These are phyloP conservation scores for Thalassiosira hispida DNA, from an alignment of 352 stramenopile species.

Conservation along the genomic window DNA sequence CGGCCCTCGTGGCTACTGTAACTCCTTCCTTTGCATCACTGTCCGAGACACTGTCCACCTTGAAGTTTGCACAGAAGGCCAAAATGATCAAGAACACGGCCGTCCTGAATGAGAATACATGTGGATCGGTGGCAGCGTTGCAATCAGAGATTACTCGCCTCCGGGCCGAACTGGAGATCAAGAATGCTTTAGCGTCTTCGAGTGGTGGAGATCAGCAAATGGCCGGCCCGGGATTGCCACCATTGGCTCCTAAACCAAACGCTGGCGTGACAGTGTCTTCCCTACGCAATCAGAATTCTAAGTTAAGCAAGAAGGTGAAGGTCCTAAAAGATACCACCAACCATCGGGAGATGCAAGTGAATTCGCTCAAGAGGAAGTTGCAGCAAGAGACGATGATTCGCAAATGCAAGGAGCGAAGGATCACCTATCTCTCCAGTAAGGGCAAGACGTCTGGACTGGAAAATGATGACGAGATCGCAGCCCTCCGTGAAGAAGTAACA, in stretches of 20 bases:
- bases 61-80: slow-evolving; percentile 62
- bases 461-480: slow-evolving; percentile 34
- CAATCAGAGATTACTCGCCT: slow-evolving; percentile 47
- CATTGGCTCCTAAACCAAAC: background rate
- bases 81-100: slow-evolving; percentile 64
- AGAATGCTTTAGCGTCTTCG: background rate
- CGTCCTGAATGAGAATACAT: slow-evolving; percentile 57
- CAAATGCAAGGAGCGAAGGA: slow-evolving; percentile 59
- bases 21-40: slow-evolving; percentile 35
- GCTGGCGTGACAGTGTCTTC: slow-evolving; percentile 11
- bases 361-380: slow-evolving; percentile 59
- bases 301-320: slow-evolving; percentile 33
- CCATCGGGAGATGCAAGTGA: slow-evolving; percentile 22
- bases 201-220: background rate
- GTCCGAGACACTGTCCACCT: slow-evolving; percentile 54
- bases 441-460: background rate
- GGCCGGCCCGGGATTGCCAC: background rate
- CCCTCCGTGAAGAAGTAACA: slow-evolving; percentile 43
- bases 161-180: slow-evolving; percentile 27
- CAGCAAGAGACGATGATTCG: slow-evolving; percentile 58
- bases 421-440: slow-evolving; percentile 40
- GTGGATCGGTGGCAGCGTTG: slow-evolving; percentile 35
- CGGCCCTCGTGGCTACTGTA: slow-evolving; percentile 57
- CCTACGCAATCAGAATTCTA: slow-evolving; percentile 46
- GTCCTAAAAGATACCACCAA: slow-evolving; percentile 25